Conservation (phyloP, 2,329 filamentous ascomycete species). For the Diaporthe ampelina region DNA sequence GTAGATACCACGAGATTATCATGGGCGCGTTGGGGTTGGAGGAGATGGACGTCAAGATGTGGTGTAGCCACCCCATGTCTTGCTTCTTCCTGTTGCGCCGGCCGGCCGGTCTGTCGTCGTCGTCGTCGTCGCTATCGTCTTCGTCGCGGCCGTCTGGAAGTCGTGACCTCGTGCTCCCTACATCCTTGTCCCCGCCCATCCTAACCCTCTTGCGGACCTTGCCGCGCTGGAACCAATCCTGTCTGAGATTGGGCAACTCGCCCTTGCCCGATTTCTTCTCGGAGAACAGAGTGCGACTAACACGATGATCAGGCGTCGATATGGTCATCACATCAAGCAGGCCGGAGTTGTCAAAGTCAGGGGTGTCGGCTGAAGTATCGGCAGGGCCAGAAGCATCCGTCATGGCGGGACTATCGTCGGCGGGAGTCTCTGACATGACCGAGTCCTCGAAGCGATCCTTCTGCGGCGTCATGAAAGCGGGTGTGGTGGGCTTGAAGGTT, state of each 20-base stretch:
- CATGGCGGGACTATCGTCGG: slow-evolving; percentile 72
- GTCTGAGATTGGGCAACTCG: slow-evolving; percentile 66
- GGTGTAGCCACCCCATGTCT: slow-evolving; percentile 55
- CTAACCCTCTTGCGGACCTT: slow-evolving; percentile 69
- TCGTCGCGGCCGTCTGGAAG: slow-evolving; percentile 62
- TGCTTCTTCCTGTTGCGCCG: slow-evolving; percentile 46
- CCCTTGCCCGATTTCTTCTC: slow-evolving; percentile 70
- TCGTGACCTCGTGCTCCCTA: slow-evolving; percentile 63
- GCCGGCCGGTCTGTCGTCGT: slow-evolving; percentile 45
- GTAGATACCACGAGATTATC: slow-evolving; percentile 71
- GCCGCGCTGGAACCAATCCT: slow-evolving; percentile 58
- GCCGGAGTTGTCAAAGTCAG: slow-evolving; percentile 55
- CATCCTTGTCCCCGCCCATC: slow-evolving; percentile 64
- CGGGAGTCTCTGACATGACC: slow-evolving; percentile 67
- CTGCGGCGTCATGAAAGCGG: slow-evolving; percentile 66
- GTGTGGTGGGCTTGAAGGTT: background rate
- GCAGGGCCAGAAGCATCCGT: slow-evolving; percentile 69
- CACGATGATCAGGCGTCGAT: slow-evolving; percentile 49
- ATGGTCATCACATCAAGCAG: slow-evolving; percentile 26
- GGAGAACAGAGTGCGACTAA: slow-evolving; percentile 46
- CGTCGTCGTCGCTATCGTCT: slow-evolving; percentile 60
- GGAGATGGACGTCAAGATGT: slow-evolving; percentile 65
- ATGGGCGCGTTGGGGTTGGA: slow-evolving; percentile 71
- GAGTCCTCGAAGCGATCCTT: slow-evolving; percentile 66
- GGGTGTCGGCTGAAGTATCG: slow-evolving; percentile 56